Percentiles rank a stretch among this genome's conserved stretches.
These are phyloP conservation scores for Solanum aculeatissimum DNA, from an alignment of 305 asterid genomes.

Conservation along the genomic window DNA sequence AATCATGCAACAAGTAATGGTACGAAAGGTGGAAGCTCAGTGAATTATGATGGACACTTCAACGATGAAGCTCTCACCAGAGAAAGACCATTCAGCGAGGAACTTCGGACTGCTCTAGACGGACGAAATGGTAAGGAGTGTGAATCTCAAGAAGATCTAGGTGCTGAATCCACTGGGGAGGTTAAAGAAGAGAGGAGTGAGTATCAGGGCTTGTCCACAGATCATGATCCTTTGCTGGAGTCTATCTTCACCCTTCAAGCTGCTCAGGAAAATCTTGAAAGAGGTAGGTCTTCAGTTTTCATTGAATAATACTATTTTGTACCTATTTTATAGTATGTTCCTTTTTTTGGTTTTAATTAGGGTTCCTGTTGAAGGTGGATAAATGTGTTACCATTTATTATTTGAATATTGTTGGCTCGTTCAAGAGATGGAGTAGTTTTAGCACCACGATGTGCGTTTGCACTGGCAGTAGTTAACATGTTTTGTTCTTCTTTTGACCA, in stretches of 20 bases:
- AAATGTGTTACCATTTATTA: background rate
- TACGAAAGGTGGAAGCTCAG: slow-evolving; percentile 20
- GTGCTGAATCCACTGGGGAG: slow-evolving; percentile 35
- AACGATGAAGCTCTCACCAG: slow-evolving; percentile 34
- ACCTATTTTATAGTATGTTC: background rate
- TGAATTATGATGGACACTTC: slow-evolving; percentile 36
- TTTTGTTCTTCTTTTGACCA: background rate
- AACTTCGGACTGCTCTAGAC: slow-evolving; percentile 25
- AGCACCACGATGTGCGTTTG: background rate
- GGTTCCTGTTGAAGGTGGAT: background rate
- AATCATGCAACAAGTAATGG: slow-evolving; percentile 32
- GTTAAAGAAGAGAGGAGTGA: slow-evolving; percentile 26
- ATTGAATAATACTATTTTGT: background rate
- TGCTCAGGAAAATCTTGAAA: slow-evolving; percentile 51
- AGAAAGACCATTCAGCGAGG: slow-evolving; percentile 19
- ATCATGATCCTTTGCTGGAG: slow-evolving; percentile 40
- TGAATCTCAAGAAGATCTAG: slow-evolving; percentile 37
- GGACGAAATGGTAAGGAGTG: slow-evolving; percentile 27
- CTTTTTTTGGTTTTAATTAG: background rate
- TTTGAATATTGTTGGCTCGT: background rate
- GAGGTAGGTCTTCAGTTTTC: slow-evolving; percentile 26
- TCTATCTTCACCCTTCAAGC: slow-evolving; percentile 36
- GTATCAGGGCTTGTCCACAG: slow-evolving; percentile 22
- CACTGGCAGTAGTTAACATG: background rate
- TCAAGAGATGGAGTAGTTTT: background rate